Evolutionary conservation across 1,284 basidiomycete species (phyloP), one percentile per base, ranked within the genome.

Genomic region (Rhodotorula glutinis): DNA sequence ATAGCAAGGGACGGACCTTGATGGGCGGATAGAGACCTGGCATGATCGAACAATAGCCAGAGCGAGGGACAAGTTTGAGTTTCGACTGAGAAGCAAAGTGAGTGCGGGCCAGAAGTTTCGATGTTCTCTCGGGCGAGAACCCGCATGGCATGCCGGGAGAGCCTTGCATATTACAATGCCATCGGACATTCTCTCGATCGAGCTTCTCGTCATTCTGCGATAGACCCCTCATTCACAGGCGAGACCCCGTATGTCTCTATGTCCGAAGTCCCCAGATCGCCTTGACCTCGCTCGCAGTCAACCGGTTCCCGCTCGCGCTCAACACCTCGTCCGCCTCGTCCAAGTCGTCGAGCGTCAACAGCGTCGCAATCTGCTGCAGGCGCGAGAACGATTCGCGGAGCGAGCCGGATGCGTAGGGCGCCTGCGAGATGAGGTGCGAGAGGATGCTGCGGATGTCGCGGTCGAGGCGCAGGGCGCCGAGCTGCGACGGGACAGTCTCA

Each of bases 401-500:
- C 11, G 89, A 86, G 68, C 92, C 90, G 4, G 74, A 72, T 17
- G 92, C 91, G 77, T 92, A 91, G 2, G 85, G 83, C 8, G 90
- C 91, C 77, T 96, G 93, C 2, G 87, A 85, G 0, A 89, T 87
- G 23, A 99, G 84, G 79, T 90, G 92, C 3, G 86, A 84, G 19
- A 86, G 87, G 67, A 98, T 85, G 3, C 89, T 85, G 44, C 96
- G 85, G 49, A 98, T 80, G 78, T 99, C 96, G 40, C 90, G 87
- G 76, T 99, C 96, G 77, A 97, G 96, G 21, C 92, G 89, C 67
- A 98, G 88, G 3, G 94, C 94, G n/a, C 96, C 96, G 60, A 98
- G 85, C 90, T 96, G 72, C 9, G n/a, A 10, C 43, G 53, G 44
- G 10, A 17, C n/a, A 30, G 27, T 23, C 46, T 19, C 4, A 52